Base-by-base conservation (phyloP, 495 filamentous ascomycete genomes). In the Aspergillus affinis region DNA sequence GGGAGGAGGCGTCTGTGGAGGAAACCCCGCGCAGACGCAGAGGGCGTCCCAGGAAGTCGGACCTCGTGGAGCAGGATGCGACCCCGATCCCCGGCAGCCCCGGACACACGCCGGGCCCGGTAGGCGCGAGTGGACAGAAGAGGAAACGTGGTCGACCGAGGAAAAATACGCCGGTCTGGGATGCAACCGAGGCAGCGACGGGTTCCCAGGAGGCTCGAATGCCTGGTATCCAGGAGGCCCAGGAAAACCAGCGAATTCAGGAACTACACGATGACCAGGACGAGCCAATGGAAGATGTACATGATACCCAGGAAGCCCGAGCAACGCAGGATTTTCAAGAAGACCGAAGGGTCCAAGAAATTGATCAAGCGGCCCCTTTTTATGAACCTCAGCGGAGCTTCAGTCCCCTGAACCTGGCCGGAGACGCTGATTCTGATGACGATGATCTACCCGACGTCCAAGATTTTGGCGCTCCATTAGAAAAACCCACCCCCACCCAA, bases 11-110 rank as follows among this genome's bases (percentile, higher is more conserved):
- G 21, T 64, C 66, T 8, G 55, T 68, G 30, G 70, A 72, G 36
- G 67, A 72, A n/a, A 75, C 73, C 4, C 73, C 71, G 2, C 71
- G 71, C 54, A 74, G 65, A 58, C 66, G 69, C 32, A 72, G 78
- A 57, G 78, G 78, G 7, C 76, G 79, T 23, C 79, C 79, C 20
- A 71, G 77, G 21, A 82, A 82, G 64, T 78, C 76, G 12, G 72
- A 73, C 58, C 51, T 57, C 48, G 53, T 67, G 57, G 41, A 61
- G 17, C 55, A 53, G 26, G 59, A 68, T 67, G 61, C 71, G 50
- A 78, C 75, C 26, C 72, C 77, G n/a, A 72, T 62, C 56, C 63
- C 62, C 23, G 68, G 69, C 32, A 79, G 72, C 55, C 68, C 75
- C 12, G 76, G 73, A 3, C 65, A 72, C 59, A 80, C 76, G 26